Conservation (phyloP, 169 alveolate genomes). For the Plasmodium vivax region DNA sequence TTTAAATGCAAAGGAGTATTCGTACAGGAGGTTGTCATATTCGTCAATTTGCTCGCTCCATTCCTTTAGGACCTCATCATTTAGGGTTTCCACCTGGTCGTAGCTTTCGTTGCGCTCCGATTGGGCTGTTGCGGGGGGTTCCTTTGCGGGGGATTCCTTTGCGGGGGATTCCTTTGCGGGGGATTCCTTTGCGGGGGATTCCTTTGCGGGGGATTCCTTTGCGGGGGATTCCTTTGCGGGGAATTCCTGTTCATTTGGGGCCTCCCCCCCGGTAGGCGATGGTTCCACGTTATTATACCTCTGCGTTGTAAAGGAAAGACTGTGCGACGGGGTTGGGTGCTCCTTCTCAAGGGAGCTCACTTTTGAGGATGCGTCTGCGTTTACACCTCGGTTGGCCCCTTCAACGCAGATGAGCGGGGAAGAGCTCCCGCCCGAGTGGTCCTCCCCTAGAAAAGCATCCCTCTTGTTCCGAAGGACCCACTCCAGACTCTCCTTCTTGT, state of each 20-base stretch:
- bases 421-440: background rate
- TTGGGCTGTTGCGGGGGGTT: background rate
- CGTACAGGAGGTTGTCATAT: constrained; percentile 45
- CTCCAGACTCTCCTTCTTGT: constrained; percentile 27
- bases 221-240: background rate
- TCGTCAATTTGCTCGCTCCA: constrained; percentile 70
- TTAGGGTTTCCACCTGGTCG: constrained; percentile 4
- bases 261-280: background rate
- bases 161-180: background rate
- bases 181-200: background rate
- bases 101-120: background rate
- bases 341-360: background rate
- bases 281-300: background rate
- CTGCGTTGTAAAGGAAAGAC: background rate
- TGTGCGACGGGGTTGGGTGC: background rate
- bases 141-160: background rate
- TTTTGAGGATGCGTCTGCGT: background rate
- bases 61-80: constrained; percentile 45
- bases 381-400: too few relatives aligned
- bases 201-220: background rate
- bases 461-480: constrained; percentile 6
- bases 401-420: background rate
- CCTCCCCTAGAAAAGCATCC: background rate
- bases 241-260: background rate
- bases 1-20: constrained; percentile 45